A percentile compares a stretch with the other conserved stretches of the same genome.
phyloP scores from a whole-genome alignment of 1,284 basidiomycete genomes.

The Thecaphora frezii region DNA sequence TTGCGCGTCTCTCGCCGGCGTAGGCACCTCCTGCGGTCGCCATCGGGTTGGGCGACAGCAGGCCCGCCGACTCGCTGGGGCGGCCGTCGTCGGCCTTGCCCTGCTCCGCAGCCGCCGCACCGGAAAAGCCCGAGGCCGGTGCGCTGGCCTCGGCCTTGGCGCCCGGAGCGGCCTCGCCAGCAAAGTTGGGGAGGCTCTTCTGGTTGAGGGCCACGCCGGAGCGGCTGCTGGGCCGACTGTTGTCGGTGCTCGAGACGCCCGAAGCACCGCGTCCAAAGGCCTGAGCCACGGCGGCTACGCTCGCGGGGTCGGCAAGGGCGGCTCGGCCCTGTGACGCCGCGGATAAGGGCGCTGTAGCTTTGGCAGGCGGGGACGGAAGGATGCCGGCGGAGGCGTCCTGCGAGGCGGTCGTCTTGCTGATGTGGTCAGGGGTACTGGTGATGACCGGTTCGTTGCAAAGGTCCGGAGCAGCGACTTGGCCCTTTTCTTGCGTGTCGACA shows the following conservation, averaged over 20 bases:
- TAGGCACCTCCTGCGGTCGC: too few relatives aligned
- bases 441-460: too few relatives aligned
- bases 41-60: background rate
- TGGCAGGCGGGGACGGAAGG: too few relatives aligned
- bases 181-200: background rate
- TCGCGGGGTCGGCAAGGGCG: slow-evolving; percentile 28
- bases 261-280: slow-evolving; percentile 37
- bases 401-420: too few relatives aligned
- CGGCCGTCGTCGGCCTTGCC: slow-evolving; percentile 2
- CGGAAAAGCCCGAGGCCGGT: too few relatives aligned
- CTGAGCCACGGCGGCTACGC: slow-evolving; percentile 39
- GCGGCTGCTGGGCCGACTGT: background rate
- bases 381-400: too few relatives aligned
- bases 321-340: slow-evolving; percentile 3
- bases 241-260: background rate
- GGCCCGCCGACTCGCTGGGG: background rate
- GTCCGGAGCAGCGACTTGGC: too few relatives aligned
- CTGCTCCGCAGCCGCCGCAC: slow-evolving; percentile 1
- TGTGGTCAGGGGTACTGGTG: slow-evolving; percentile 22
- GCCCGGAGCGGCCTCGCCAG: background rate
- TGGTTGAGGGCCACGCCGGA: background rate
- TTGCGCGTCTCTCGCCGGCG: background rate
- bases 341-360: too few relatives aligned
- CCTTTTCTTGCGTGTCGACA: too few relatives aligned
- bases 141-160: background rate